These are phyloP conservation scores for Astragalus glycyphyllos DNA, from an alignment of 306 rosid genomes.

Conservation along the genomic window DNA sequence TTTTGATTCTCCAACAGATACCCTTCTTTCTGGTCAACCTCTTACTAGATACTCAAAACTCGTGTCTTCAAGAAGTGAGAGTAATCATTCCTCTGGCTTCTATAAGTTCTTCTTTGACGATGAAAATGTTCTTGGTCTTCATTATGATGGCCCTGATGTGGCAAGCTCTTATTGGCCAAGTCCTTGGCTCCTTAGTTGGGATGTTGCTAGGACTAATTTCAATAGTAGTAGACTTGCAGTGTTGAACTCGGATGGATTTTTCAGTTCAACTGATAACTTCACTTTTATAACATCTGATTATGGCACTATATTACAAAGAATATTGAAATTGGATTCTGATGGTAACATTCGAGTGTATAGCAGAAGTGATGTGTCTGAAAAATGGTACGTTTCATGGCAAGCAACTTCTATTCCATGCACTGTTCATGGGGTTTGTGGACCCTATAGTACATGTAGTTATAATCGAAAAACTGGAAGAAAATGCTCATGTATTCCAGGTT, in stretches of 20 bases:
- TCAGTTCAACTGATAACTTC: not conserved
- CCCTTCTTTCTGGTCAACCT: not conserved
- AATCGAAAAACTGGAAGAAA: slow-evolving; percentile 15
- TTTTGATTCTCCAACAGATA: not conserved
- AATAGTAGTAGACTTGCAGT: not conserved
- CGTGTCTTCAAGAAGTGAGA: not conserved
- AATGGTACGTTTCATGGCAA: too few relatives aligned
- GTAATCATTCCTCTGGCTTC: not conserved
- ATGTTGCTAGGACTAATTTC: not conserved
- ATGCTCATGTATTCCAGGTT: slow-evolving; percentile 10
- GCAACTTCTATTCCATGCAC: too few relatives aligned
- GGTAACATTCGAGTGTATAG: not conserved
- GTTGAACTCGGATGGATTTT: not conserved
- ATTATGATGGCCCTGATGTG: not conserved
- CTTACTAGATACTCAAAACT: not conserved
- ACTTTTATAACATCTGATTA: not conserved
- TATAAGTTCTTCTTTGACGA: not conserved
- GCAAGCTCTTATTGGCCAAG: not conserved
- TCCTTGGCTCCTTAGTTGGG: not conserved
- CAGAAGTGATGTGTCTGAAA: not conserved
- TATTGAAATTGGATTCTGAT: not conserved
- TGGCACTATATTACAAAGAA: not conserved
- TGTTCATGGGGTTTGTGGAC: slow-evolving; percentile 16
- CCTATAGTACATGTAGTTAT: not conserved
- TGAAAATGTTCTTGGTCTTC: not conserved